These are phyloP conservation scores for Lactuca saligna DNA, from an alignment of 129 eudicot species.

Conservation along the genomic window DNA sequence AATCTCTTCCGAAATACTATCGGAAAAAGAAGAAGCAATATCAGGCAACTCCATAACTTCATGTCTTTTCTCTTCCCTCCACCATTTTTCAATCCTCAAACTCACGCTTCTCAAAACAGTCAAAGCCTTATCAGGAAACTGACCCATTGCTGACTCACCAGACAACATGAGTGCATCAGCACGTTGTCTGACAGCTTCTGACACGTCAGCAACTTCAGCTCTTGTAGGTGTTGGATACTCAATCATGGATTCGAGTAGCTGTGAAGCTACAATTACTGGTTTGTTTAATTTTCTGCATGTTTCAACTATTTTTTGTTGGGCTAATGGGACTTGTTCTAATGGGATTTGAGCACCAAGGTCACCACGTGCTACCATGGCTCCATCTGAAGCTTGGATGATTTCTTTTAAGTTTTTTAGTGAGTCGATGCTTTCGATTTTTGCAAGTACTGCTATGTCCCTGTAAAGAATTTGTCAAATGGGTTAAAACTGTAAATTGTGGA, in stretches of 20 bases:
- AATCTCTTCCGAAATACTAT: slow-evolving; percentile 83
- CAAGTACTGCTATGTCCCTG: slow-evolving; percentile 84
- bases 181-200: slow-evolving; percentile 95
- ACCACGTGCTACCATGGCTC: slow-evolving; percentile 98
- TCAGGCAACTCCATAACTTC: slow-evolving; percentile 73
- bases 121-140: slow-evolving; percentile 88
- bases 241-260: slow-evolving; percentile 95
- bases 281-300: slow-evolving; percentile 77
- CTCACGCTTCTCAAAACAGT: slow-evolving; percentile 88
- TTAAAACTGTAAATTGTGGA: too few species aligned
- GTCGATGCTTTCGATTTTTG: slow-evolving; percentile 92
- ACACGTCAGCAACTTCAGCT: slow-evolving; percentile 98
- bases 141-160: slow-evolving; percentile 99
- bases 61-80: slow-evolving; percentile 86
- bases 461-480: background rate
- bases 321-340: slow-evolving; percentile 91
- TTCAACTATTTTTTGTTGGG: slow-evolving; percentile 79
- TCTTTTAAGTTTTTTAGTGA: slow-evolving; percentile 84
- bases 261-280: slow-evolving; percentile 97
- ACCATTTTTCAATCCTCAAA: slow-evolving; percentile 90
- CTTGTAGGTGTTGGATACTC: slow-evolving; percentile 95
- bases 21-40: slow-evolving; percentile 69
- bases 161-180: slow-evolving; percentile 95
- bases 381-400: slow-evolving; percentile 88
- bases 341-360: slow-evolving; percentile 98